Percentiles rank a stretch among this genome's conserved stretches.
phyloP scores from a whole-genome alignment of 2,329 filamentous ascomycete species.

The Neofusicoccum parvum region DNA sequence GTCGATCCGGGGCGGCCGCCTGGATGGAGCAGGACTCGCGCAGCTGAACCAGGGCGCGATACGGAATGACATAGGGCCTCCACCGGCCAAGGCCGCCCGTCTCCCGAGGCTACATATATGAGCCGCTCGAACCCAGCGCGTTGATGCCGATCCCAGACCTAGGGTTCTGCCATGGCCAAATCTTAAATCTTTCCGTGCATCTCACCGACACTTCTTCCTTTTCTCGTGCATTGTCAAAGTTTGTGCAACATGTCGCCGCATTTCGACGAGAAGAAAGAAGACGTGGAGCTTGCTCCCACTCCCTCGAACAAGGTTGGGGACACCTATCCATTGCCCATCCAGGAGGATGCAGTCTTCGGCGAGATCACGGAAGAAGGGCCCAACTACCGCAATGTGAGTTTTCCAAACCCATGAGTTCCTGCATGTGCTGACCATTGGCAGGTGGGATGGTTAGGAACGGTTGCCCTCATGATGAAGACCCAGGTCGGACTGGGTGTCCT shows the following conservation, averaged over 20 bases:
- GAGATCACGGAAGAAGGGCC: background rate
- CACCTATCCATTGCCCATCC: background rate
- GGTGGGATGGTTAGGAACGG: constrained; percentile 33
- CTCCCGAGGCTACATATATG: no score
- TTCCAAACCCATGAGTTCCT: background rate
- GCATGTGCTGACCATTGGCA: constrained; percentile 7
- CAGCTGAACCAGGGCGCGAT: no score
- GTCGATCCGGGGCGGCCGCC: no score
- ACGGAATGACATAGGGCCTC: no score
- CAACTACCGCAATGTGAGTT: constrained; percentile 1
- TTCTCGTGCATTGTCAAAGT: background rate
- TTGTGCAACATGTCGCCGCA: background rate
- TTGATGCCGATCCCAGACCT: no score
- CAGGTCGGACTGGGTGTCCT: constrained; percentile 47
- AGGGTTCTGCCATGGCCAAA: no score
- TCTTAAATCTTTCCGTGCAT: no score
- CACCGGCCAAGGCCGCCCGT: no score
- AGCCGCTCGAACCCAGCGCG: no score
- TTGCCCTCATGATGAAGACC: constrained; percentile 35
- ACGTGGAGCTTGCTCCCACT: background rate
- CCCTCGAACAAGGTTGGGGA: background rate
- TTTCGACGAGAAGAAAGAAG: background rate
- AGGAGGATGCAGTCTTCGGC: constrained; percentile 7
- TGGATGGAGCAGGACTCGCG: no score
- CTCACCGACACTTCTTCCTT: background rate